Evolutionary conservation across 257 asterid species (phyloP).

Genomic region (Primulina tabacum): DNA sequence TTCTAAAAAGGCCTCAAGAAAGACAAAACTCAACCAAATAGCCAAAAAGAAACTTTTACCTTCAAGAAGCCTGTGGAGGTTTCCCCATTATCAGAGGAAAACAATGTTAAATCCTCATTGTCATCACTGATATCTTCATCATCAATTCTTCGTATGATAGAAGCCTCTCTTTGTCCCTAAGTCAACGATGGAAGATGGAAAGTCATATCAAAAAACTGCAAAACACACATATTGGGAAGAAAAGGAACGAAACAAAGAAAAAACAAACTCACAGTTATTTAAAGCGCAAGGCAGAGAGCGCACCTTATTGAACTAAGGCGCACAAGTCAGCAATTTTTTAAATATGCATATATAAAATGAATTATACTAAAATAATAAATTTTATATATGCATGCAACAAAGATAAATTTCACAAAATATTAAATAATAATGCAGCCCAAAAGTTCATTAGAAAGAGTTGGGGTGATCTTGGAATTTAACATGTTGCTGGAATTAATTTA

Average conservation of each 20-base stretch:
- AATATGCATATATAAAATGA: too few species aligned
- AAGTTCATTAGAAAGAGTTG: not conserved
- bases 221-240: conserved; percentile 13
- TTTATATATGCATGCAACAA: not conserved
- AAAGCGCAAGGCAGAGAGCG: too few species aligned
- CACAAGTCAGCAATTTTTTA: too few species aligned
- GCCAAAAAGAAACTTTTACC: conserved; percentile 32
- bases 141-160: conserved; percentile 46
- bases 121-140: conserved; percentile 60
- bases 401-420: too few species aligned
- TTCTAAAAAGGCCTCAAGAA: not conserved
- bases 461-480: not conserved
- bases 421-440: not conserved
- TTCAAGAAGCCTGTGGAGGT: conserved; percentile 35
- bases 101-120: conserved; percentile 31
- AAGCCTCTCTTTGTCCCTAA: conserved; percentile 48
- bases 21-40: not conserved
- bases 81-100: conserved; percentile 27
- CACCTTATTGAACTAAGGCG: too few species aligned
- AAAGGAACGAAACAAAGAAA: not conserved
- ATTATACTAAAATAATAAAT: too few species aligned
- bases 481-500: too few species aligned
- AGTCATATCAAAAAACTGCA: conserved; percentile 7
- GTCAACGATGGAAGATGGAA: conserved; percentile 13
- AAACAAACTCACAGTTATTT: too few species aligned